Percentiles rank a stretch among this genome's conserved stretches.
These are phyloP conservation scores for Mariannaea elegans DNA, from an alignment of 2,329 filamentous ascomycete species.

Conservation along the genomic window DNA sequence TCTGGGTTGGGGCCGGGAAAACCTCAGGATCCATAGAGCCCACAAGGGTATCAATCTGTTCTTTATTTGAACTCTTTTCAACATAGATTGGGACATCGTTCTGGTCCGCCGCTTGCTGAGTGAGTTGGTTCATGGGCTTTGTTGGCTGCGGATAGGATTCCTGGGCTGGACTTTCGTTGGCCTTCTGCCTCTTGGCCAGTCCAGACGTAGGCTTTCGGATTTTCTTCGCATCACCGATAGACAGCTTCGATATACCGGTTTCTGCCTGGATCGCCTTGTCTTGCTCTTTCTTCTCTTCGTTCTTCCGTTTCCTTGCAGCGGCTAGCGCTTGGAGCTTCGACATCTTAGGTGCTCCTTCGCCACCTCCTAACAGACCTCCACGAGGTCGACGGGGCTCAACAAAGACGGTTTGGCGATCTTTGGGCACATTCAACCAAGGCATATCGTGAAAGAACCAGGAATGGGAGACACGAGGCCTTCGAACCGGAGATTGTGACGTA, in stretches of 20 bases:
- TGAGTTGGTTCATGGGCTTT: not conserved
- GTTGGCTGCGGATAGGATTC: slow-evolving; percentile 9
- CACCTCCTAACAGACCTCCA: slow-evolving; percentile 81
- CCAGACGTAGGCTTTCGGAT: slow-evolving; percentile 27
- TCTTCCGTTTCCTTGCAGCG: slow-evolving; percentile 85
- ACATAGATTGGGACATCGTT: not conserved
- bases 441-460: slow-evolving; percentile 80
- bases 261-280: slow-evolving; percentile 39
- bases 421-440: slow-evolving; percentile 82
- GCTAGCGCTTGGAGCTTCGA: slow-evolving; percentile 93
- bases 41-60: not conserved
- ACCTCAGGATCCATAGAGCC: not conserved
- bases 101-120: not conserved
- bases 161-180: not conserved
- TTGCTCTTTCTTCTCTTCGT: slow-evolving; percentile 64
- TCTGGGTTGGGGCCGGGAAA: not conserved
- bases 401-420: slow-evolving; percentile 71
- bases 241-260: slow-evolving; percentile 43
- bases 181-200: slow-evolving; percentile 39
- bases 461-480: slow-evolving; percentile 38
- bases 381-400: slow-evolving; percentile 63
- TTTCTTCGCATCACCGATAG: slow-evolving; percentile 46
- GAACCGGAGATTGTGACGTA: slow-evolving; percentile 26
- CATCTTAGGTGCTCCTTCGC: slow-evolving; percentile 71
- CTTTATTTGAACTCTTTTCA: not conserved